These are phyloP conservation scores for Fusarium sp. DNA, from an alignment of 2,329 filamentous ascomycete species.

Conservation along the genomic window DNA sequence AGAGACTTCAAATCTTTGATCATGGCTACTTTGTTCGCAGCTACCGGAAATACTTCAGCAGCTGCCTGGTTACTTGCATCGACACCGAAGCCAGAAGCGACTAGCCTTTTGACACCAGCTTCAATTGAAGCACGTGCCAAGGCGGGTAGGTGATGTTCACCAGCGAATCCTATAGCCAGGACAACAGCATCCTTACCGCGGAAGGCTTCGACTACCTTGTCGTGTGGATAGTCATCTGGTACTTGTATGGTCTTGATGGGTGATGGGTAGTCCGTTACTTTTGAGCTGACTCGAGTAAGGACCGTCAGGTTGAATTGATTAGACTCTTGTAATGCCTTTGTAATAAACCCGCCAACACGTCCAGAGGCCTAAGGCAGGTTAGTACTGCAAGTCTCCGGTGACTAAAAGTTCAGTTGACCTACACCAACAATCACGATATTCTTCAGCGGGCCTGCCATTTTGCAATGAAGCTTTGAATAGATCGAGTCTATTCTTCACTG, in stretches of 20 bases:
- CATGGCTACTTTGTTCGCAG: not conserved
- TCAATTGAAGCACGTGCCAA: not conserved
- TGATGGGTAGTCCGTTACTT: not conserved
- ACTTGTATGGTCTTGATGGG: not conserved
- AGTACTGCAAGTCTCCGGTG: no score
- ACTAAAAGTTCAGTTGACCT: no score
- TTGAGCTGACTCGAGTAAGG: not conserved
- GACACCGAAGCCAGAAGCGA: not conserved
- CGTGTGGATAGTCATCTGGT: not conserved
- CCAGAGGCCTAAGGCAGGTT: no score
- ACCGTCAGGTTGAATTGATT: not conserved
- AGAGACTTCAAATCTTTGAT: not conserved
- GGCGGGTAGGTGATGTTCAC: not conserved
- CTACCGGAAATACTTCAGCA: not conserved
- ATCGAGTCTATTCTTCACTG: no score
- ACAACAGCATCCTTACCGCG: not conserved
- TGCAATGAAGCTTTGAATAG: no score
- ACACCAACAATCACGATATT: no score
- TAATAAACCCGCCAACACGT: not conserved
- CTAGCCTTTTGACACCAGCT: not conserved
- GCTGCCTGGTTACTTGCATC: not conserved
- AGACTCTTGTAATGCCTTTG: not conserved
- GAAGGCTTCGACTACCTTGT: not conserved
- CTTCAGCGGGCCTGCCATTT: no score
- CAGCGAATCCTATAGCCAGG: not conserved